Conservation (phyloP, 2,329 filamentous ascomycete species). For the Talaromyces marneffei region DNA sequence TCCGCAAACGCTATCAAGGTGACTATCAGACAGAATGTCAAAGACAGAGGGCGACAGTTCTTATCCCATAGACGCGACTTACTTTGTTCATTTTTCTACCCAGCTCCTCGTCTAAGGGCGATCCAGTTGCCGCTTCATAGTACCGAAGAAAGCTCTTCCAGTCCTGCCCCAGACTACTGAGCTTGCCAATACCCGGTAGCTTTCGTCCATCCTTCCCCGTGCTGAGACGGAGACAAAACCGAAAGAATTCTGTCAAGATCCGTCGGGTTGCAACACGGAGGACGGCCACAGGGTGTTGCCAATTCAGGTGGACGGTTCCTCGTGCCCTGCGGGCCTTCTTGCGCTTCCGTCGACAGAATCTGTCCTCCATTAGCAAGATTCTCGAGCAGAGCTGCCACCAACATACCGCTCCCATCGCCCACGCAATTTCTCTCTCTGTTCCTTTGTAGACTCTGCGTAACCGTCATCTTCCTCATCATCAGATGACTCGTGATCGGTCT, state of each 20-base stretch:
- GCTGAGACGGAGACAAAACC: slow-evolving; percentile 16
- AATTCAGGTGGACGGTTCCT: background rate
- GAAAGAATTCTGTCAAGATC: background rate
- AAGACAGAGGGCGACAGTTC: slow-evolving; percentile 13
- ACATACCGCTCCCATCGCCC: background rate
- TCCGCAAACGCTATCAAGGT: slow-evolving; percentile 18
- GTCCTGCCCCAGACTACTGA: slow-evolving; percentile 10
- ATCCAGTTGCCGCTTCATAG: slow-evolving; percentile 13
- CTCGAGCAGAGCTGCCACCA: background rate
- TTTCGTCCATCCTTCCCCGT: slow-evolving; percentile 18
- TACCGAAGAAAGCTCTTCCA: slow-evolving; percentile 12
- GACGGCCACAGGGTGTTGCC: background rate
- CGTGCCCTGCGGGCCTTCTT: background rate
- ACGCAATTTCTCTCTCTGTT: background rate
- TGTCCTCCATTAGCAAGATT: background rate
- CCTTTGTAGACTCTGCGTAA: background rate
- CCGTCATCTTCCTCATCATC: background rate
- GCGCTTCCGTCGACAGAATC: background rate
- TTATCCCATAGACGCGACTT: slow-evolving; percentile 15
- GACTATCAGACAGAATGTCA: slow-evolving; percentile 10
- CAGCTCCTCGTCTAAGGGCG: background rate
- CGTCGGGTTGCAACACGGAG: background rate
- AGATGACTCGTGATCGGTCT: background rate
- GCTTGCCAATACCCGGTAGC: slow-evolving; percentile 13
- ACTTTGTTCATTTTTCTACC: slow-evolving; percentile 16